These are phyloP conservation scores for Rubia peregrina DNA, from an alignment of 305 asterid genomes.

Conservation along the genomic window DNA sequence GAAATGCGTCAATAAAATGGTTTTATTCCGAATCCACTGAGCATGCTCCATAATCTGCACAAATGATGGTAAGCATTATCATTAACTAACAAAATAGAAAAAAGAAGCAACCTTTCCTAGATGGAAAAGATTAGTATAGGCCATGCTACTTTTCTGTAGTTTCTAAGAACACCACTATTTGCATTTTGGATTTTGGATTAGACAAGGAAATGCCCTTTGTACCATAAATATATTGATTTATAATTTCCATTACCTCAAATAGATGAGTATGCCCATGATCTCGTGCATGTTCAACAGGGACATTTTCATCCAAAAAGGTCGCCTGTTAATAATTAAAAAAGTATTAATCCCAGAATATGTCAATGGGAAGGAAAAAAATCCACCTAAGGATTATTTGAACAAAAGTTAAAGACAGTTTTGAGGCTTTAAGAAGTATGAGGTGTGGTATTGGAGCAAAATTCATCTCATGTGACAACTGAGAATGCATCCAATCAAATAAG, in stretches of 20 bases:
- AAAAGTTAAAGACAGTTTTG: neutral
- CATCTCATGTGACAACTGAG: neutral
- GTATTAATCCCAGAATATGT: neutral
- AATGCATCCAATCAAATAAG: neutral
- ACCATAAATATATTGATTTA: conserved; percentile 1
- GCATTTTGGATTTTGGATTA: neutral
- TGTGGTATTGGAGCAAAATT: neutral
- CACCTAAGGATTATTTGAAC: neutral
- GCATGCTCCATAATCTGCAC: conserved; percentile 84
- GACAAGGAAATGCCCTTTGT: neutral
- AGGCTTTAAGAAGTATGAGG: neutral
- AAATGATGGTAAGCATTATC: conserved; percentile 8
- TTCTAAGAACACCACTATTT: neutral
- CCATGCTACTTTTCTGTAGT: neutral
- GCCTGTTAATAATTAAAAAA: conserved; percentile 49
- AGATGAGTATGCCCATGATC: conserved; percentile 93
- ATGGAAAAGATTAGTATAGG: neutral
- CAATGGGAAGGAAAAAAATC: neutral
- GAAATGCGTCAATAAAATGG: conserved; percentile 79
- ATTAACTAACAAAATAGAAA: neutral
- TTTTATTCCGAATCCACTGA: conserved; percentile 72
- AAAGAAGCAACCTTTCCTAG: neutral
- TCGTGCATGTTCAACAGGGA: conserved; percentile 69
- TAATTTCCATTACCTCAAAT: conserved; percentile 49
- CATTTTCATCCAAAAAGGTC: conserved; percentile 77